Base-by-base conservation (phyloP, 768 basidiomycete genomes). In the Suillus sp. region DNA sequence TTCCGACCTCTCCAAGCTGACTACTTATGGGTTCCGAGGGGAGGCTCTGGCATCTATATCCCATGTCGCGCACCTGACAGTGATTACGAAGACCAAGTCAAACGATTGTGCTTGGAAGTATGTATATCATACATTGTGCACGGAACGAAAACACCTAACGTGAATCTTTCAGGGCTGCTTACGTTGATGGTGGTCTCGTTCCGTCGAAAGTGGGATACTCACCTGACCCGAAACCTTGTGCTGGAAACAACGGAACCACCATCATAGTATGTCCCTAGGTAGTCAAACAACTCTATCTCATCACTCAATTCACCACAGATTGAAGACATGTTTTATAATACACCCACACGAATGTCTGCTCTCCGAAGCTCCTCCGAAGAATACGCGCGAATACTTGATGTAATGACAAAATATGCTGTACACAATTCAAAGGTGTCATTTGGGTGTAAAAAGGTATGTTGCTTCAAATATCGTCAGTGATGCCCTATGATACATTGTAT, bases 31-130 rank as follows among this genome's bases (percentile, higher is more conserved):
- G 1, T 99, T 99, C 75, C 86, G 97, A 59, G 96, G 97, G 34
- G 97, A 99, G 78, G 97, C 97, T 0, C 78, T 99, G 55, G 97
- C 96, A 2, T 96, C 94, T 14, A 93, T 99, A 64, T 96, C 94
- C 5, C 95, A 97, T 76, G 93, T 96, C 45, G 89, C 95, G 1
- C 92, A 91, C 73, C 80, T 99, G 61, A 86, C 87, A 20, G 91
- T 99, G 11, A 78, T 92, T n/a, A 97, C 95, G 6, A 99, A 98
- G 79, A 94, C 91, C 0, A 91, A 86, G 71, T 70, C 79, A 0
- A 93, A 95, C 45, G 76, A 81, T 2, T 94, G 91, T 74, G 96
- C 95, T 6, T 98, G 94, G 93, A 97, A 90, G 96, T 97, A 72
- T 74, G 95, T 78, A 27, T 18, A 34, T 30, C n/a, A 4, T 45